Evolutionary conservation across 495 filamentous ascomycete genomes (phyloP).

Genomic region (Penicillium macrosclerotiorum): DNA sequence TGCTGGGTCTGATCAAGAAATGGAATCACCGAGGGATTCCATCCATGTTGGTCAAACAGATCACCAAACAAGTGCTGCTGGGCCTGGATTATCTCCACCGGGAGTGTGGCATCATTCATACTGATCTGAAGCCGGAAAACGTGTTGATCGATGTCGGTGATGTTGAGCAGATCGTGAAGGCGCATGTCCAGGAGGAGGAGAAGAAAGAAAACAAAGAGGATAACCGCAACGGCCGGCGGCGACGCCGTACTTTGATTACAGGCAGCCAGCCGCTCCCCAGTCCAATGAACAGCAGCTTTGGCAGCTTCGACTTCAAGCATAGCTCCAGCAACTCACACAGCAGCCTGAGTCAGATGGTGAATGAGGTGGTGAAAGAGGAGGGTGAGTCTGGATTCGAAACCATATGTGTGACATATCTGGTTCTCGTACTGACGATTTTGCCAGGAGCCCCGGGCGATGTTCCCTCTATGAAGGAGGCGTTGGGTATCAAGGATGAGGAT

Average conservation of each 20-base stretch:
- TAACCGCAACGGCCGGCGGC: conserved; percentile 87
- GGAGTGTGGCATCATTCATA: conserved; percentile 99
- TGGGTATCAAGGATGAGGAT: conserved; percentile 65
- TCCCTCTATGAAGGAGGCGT: conserved; percentile 58
- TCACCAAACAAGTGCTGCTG: conserved; percentile 95
- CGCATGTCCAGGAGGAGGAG: conserved; percentile 82
- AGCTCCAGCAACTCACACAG: conserved; percentile 72
- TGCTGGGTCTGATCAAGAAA: conserved; percentile 92
- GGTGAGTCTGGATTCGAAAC: conserved; percentile 45
- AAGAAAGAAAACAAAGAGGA: conserved; percentile 77
- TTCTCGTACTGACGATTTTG: too few relatives aligned
- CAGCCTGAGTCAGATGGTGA: conserved; percentile 80
- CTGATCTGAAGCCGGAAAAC: conserved; percentile 96
- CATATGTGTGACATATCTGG: too few relatives aligned
- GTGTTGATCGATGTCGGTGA: conserved; percentile 99
- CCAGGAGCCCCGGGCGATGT: too few relatives aligned
- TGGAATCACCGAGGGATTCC: conserved; percentile 98
- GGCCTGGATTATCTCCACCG: conserved; percentile 95
- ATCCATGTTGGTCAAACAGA: conserved; percentile 94
- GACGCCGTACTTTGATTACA: conserved; percentile 91
- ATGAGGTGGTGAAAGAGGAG: too few relatives aligned
- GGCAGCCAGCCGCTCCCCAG: conserved; percentile 96
- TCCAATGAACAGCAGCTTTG: conserved; percentile 89
- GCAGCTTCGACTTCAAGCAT: conserved; percentile 67
- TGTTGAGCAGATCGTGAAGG: conserved; percentile 94